Conservation (phyloP, 2,329 filamentous ascomycete genomes). For the Fusarium circinatum region DNA sequence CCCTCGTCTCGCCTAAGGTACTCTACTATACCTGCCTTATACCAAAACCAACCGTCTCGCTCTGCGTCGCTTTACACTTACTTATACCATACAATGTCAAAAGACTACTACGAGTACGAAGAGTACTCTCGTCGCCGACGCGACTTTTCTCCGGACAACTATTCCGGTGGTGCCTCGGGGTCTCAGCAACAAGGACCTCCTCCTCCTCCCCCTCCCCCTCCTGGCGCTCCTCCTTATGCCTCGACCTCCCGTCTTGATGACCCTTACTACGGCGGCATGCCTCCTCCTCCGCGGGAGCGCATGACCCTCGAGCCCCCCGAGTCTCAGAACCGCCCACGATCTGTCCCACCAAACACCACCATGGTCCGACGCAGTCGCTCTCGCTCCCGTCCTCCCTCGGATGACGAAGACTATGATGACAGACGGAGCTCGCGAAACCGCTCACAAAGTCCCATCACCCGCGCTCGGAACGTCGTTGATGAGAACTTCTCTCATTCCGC, state of each 20-base stretch:
- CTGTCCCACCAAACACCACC: slow-evolving; percentile 46
- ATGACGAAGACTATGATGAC: slow-evolving; percentile 35
- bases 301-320: slow-evolving; percentile 46
- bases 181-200: slow-evolving; percentile 18
- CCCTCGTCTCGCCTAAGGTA: not conserved
- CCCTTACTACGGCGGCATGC: slow-evolving; percentile 33
- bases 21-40: not conserved
- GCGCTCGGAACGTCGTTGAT: slow-evolving; percentile 55
- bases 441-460: slow-evolving; percentile 50
- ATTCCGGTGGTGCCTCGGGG: slow-evolving; percentile 44
- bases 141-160: slow-evolving; percentile 48
- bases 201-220: slow-evolving; percentile 37
- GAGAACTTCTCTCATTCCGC: slow-evolving; percentile 60
- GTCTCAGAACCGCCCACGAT: slow-evolving; percentile 46
- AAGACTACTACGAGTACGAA: slow-evolving; percentile 47
- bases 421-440: slow-evolving; percentile 42
- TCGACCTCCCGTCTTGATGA: slow-evolving; percentile 43
- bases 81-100: slow-evolving; percentile 31
- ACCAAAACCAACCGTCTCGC: not conserved
- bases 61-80: not conserved
- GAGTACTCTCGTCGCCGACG: slow-evolving; percentile 40
- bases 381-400: slow-evolving; percentile 37
- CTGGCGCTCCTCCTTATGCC: slow-evolving; percentile 33
- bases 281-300: slow-evolving; percentile 40
- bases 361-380: slow-evolving; percentile 41